phyloP scores from a whole-genome alignment of 106 monocot genomes.

The Dendrobium officinale region DNA sequence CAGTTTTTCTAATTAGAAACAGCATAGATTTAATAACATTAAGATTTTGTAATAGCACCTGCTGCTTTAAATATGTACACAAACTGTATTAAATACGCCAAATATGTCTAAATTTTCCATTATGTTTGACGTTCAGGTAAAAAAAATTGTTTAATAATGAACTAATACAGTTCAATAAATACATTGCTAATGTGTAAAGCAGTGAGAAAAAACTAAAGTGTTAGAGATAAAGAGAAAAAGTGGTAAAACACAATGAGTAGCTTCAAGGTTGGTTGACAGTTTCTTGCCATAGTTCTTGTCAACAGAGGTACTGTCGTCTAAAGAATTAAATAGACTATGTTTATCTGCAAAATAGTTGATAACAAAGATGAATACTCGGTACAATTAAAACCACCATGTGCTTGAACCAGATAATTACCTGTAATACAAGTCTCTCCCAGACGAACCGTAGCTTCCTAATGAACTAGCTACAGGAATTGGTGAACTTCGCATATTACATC shows the following conservation, averaged over 20 bases:
- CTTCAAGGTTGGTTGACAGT: background rate
- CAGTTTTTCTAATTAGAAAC: too few species aligned
- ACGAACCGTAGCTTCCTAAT: conserved; percentile 11
- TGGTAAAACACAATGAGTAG: background rate
- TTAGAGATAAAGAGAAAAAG: background rate
- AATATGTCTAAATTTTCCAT: too few species aligned
- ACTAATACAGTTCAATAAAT: too few species aligned
- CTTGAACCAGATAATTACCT: conserved; percentile 32
- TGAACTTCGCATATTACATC: conserved; percentile 18
- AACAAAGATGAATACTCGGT: background rate
- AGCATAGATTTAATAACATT: too few species aligned
- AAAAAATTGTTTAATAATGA: too few species aligned
- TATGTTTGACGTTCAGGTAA: too few species aligned
- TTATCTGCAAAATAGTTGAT: background rate
- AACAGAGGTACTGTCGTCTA: background rate
- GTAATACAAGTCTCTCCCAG: conserved; percentile 56
- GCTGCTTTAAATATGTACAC: too few species aligned
- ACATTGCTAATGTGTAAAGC: too few species aligned
- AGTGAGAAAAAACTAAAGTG: too few species aligned
- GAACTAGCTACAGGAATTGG: conserved; percentile 52
- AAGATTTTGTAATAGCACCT: too few species aligned
- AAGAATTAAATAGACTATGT: background rate
- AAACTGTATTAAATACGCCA: too few species aligned
- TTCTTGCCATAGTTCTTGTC: background rate
- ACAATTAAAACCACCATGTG: background rate